These are phyloP conservation scores for Verticillium klebahnii DNA, from an alignment of 2,329 filamentous ascomycete species.

Conservation along the genomic window DNA sequence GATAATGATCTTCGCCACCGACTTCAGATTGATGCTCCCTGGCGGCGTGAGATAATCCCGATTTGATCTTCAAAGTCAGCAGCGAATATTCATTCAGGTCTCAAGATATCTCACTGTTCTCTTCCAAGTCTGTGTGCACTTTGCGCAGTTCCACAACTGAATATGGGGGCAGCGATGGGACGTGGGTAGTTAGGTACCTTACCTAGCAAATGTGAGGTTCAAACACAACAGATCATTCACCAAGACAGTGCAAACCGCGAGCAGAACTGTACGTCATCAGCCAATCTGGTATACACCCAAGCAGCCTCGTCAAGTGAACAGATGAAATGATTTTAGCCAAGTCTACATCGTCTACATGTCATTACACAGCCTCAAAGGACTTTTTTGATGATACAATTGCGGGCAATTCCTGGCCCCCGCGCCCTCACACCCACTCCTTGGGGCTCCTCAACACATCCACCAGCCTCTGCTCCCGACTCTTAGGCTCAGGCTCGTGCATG, in stretches of 20 bases:
- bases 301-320: not conserved
- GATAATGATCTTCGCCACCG: not conserved
- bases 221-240: not conserved
- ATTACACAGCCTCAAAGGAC: not conserved
- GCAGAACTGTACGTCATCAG: not conserved
- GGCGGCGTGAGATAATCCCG: too few species aligned
- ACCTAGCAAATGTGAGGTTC: too few species aligned
- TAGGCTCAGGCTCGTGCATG: constrained; percentile 80
- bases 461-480: constrained; percentile 72
- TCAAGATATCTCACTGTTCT: too few species aligned
- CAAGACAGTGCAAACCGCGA: not conserved
- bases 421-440: constrained; percentile 59
- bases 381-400: not conserved
- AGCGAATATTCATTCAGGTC: too few species aligned
- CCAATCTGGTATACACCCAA: not conserved
- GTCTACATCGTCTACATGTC: not conserved
- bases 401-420: not conserved
- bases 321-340: not conserved
- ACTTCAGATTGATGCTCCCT: too few species aligned
- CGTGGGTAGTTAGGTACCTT: too few species aligned
- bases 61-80: too few species aligned
- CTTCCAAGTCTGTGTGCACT: too few species aligned
- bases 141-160: too few species aligned
- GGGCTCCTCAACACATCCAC: constrained; percentile 66
- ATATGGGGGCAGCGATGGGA: too few species aligned